Conservation (phyloP, 352 stramenopile species). For the Phytopythium mirpurense region DNA sequence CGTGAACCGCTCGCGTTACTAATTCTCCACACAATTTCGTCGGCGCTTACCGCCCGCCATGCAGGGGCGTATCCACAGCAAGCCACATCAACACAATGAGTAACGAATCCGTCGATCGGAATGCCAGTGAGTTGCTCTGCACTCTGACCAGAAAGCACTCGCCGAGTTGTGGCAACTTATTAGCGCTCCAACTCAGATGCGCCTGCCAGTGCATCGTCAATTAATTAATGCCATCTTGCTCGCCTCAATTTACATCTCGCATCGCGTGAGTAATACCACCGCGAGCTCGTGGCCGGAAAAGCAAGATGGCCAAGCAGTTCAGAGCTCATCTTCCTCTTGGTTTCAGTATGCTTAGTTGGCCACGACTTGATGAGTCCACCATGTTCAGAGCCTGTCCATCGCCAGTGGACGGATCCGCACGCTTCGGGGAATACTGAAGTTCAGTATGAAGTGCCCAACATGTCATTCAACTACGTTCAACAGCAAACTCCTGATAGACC, state of each 20-base stretch:
- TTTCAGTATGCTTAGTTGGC: not conserved
- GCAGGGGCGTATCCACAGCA: not conserved
- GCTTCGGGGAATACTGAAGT: no score
- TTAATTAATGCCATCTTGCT: no score
- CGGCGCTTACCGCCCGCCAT: conserved; percentile 4
- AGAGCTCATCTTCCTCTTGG: not conserved
- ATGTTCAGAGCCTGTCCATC: not conserved
- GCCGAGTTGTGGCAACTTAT: not conserved
- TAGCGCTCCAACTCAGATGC: not conserved
- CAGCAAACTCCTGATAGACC: no score
- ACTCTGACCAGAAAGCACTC: not conserved
- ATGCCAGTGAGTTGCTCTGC: no score
- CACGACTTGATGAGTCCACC: not conserved
- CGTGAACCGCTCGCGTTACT: conserved; percentile 1
- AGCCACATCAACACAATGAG: no score
- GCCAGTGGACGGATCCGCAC: no score
- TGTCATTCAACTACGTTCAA: no score
- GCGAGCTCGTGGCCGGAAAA: conserved; percentile 9
- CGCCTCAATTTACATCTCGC: no score
- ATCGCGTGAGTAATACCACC: conserved; percentile 22
- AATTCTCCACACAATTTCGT: conserved; percentile 1
- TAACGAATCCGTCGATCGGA: no score
- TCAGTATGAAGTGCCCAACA: no score
- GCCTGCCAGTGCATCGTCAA: no score
- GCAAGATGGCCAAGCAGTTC: no score